These are phyloP conservation scores for Suhomyces ambrosiae DNA, from an alignment of 1,139 yeast species.

Conservation along the genomic window DNA sequence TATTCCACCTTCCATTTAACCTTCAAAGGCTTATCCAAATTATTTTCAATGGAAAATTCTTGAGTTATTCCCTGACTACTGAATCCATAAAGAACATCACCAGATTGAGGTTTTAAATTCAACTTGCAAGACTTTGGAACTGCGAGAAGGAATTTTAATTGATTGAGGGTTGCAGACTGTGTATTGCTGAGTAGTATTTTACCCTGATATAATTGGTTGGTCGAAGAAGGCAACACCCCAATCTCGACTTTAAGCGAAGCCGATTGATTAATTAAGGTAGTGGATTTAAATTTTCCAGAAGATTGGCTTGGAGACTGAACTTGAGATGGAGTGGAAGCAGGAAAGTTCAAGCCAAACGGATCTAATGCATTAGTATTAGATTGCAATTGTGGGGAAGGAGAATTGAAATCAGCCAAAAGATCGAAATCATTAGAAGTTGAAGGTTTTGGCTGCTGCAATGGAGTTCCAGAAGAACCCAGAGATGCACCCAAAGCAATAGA, in stretches of 20 bases:
- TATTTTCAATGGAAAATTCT: constrained; percentile 58
- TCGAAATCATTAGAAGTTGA: constrained; percentile 28
- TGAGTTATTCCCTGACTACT: constrained; percentile 61
- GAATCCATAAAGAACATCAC: constrained; percentile 53
- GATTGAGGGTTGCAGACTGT: constrained; percentile 32
- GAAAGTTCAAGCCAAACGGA: constrained; percentile 55
- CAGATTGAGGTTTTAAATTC: constrained; percentile 69
- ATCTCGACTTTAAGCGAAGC: constrained; percentile 56
- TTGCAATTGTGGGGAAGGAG: constrained; percentile 53
- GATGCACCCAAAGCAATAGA: constrained; percentile 42
- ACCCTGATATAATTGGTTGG: constrained; percentile 45
- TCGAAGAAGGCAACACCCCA: constrained; percentile 38
- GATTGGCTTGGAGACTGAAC: constrained; percentile 24
- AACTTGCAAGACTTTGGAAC: constrained; percentile 76
- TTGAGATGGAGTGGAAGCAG: constrained; percentile 39
- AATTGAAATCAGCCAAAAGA: constrained; percentile 48
- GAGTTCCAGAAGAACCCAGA: constrained; percentile 13
- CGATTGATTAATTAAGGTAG: constrained; percentile 47
- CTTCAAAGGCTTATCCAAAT: constrained; percentile 54
- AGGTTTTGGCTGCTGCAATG: constrained; percentile 17
- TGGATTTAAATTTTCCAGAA: constrained; percentile 13
- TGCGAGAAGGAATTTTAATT: constrained; percentile 73
- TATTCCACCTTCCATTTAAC: constrained; percentile 82
- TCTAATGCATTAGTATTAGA: constrained; percentile 44
- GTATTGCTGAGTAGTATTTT: constrained; percentile 47